Percentiles rank a stretch among this genome's conserved stretches.
Conservation (phyloP, 2,329 filamentous ascomycete genomes). For the Hymenoscyphus fructigenus region DNA sequence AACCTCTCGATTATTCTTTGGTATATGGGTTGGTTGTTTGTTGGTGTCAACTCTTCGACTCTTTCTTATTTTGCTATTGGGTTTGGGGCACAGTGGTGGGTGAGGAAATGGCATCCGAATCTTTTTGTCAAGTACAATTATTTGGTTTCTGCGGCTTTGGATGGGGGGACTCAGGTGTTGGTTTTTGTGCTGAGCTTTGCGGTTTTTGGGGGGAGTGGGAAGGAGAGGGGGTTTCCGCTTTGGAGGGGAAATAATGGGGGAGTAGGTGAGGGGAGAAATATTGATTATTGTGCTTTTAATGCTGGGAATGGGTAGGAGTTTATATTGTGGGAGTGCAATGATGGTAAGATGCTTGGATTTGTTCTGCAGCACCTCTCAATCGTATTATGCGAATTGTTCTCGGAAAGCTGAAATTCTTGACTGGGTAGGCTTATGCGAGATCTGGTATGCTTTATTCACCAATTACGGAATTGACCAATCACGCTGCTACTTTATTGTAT, state of each 20-base stretch:
- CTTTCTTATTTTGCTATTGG: slow-evolving; percentile 39
- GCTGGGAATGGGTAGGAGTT: slow-evolving; percentile 18
- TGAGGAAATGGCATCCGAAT: slow-evolving; percentile 57
- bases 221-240: slow-evolving; percentile 29
- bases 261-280: slow-evolving; percentile 14
- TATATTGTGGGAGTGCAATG: not conserved
- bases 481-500: too few species aligned
- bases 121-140: slow-evolving; percentile 83
- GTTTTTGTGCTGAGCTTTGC: slow-evolving; percentile 71
- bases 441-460: too few species aligned
- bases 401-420: too few species aligned
- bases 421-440: too few species aligned
- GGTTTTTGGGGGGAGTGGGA: slow-evolving; percentile 35
- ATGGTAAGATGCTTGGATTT: not conserved
- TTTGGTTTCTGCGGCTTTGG: slow-evolving; percentile 68
- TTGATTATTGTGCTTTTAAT: slow-evolving; percentile 27
- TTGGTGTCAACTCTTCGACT: slow-evolving; percentile 44
- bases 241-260: slow-evolving; percentile 26
- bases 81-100: slow-evolving; percentile 38
- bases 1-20: slow-evolving; percentile 45
- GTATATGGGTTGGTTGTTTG: slow-evolving; percentile 45
- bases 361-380: too few species aligned
- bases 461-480: too few species aligned
- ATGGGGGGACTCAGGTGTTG: slow-evolving; percentile 65
- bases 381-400: too few species aligned